These are phyloP conservation scores for Peronosclerospora sorghi DNA, from an alignment of 352 stramenopile genomes.

Conservation along the genomic window DNA sequence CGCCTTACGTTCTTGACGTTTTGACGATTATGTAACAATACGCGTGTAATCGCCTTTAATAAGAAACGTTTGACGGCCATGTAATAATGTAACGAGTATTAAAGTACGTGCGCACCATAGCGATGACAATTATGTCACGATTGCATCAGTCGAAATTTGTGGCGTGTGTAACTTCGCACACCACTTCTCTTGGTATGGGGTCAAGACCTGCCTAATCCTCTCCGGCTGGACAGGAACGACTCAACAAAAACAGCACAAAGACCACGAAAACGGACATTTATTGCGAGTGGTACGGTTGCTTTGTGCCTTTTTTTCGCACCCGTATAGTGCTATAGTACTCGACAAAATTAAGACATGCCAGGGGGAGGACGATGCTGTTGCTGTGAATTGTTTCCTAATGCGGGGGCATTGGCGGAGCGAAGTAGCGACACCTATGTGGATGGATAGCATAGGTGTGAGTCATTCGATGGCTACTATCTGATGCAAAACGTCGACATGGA, in stretches of 20 bases:
- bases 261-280: conserved; percentile 16
- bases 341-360: conserved; percentile 36
- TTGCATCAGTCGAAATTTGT: conserved; percentile 1
- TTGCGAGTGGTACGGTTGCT: conserved; percentile 17
- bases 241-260: too few relatives aligned
- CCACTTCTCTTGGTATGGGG: too few relatives aligned
- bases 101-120: too few relatives aligned
- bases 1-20: too few relatives aligned
- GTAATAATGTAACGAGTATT: too few relatives aligned
- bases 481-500: not conserved
- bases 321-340: conserved; percentile 7
- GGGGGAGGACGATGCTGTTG: conserved; percentile 28
- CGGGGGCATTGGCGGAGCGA: conserved; percentile 10
- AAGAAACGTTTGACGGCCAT: too few relatives aligned
- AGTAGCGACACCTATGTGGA: conserved; percentile 29
- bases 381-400: conserved; percentile 11
- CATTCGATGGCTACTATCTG: not conserved
- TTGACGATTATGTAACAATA: too few relatives aligned
- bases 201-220: too few relatives aligned
- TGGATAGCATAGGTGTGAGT: conserved; percentile 18
- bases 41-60: too few relatives aligned
- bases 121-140: not conserved
- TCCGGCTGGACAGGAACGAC: too few relatives aligned
- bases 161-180: too few relatives aligned
- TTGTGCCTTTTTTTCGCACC: conserved; percentile 4